Base-by-base conservation (phyloP, 495 filamentous ascomycete genomes). In the Tetracladium setigerum region DNA sequence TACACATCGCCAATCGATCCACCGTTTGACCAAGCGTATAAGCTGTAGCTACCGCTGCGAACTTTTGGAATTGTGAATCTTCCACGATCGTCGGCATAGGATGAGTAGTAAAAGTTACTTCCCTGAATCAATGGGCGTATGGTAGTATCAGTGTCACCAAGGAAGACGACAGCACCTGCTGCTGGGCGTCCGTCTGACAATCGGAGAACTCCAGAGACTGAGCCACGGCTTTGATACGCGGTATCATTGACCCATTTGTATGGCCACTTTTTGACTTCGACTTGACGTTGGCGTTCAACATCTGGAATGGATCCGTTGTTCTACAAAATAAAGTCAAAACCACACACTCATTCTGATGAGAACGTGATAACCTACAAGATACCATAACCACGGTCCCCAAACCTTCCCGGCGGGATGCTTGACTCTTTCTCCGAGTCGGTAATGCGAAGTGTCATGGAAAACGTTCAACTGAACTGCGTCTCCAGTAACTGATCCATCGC, bases 351-450 rank as follows among this genome's bases (percentile, higher is more conserved):
- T 27, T 3, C 7, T 27, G 3, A 27, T 27, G 22, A 27, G 7
- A 13, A 8, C 14, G 14, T 14, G 15, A 15, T 13, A 12, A 49
- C 60, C 40, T 51, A 63, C 61, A 52, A 67, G 44, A 49, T 67
- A 67, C 64, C 62, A 66, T 38, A 68, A 53, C 67, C 67, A 71
- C 0, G 67, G 67, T 4, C 67, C 67, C 55, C 66, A 68, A 2
- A 57, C 61, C 54, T 69, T 69, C 5, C 62, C 64, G 11, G 57
- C 59, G 0, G 58, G 54, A 40, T 71, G 67, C 22, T 27, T 3
- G 7, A 27, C 22, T 27, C 22, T 27, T 27, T 27, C 22, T 27
- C 22, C 22, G 22, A 27, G 22, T 27, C 22, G 22, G 22, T 27
- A 27, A 7, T 27, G 22, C 7, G 22, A 27, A 9, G 67, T 68